Evolutionary conservation across 2,329 filamentous ascomycete species (phyloP).

Genomic region (Clonostachys rosea): DNA sequence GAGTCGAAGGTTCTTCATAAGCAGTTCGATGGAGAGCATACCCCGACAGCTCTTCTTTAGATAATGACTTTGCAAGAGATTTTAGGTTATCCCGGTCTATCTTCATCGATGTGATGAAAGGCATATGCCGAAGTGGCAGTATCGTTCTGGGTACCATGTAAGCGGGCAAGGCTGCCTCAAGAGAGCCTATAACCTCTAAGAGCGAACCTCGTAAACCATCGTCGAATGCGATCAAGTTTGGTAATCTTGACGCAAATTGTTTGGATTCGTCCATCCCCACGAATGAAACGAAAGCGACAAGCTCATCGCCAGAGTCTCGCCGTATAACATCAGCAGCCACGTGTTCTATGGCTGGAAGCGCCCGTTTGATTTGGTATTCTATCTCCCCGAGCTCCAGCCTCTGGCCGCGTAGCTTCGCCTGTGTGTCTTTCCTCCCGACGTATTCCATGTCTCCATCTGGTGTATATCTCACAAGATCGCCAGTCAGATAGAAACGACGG

Average conservation of each 20-base stretch:
- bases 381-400: slow-evolving; percentile 11
- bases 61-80: slow-evolving; percentile 25
- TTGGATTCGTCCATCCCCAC: not conserved
- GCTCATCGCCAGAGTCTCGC: not conserved
- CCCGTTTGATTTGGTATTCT: slow-evolving; percentile 4
- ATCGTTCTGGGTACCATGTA: slow-evolving; percentile 6
- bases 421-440: slow-evolving; percentile 8
- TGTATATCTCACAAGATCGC: slow-evolving; percentile 8
- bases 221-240: not conserved
- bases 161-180: slow-evolving; percentile 1
- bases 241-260: not conserved
- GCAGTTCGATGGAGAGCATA: slow-evolving; percentile 15
- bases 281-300: not conserved
- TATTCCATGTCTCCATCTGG: slow-evolving; percentile 9
- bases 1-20: slow-evolving; percentile 1
- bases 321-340: not conserved
- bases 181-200: not conserved
- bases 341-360: slow-evolving; percentile 1
- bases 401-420: slow-evolving; percentile 12
- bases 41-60: slow-evolving; percentile 24
- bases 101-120: slow-evolving; percentile 9
- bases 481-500: slow-evolving; percentile 8
- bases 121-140: slow-evolving; percentile 3
- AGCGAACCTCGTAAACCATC: not conserved
- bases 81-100: slow-evolving; percentile 7